Base-by-base conservation (phyloP, 1,284 basidiomycete species). In the Puccinia polysora region DNA sequence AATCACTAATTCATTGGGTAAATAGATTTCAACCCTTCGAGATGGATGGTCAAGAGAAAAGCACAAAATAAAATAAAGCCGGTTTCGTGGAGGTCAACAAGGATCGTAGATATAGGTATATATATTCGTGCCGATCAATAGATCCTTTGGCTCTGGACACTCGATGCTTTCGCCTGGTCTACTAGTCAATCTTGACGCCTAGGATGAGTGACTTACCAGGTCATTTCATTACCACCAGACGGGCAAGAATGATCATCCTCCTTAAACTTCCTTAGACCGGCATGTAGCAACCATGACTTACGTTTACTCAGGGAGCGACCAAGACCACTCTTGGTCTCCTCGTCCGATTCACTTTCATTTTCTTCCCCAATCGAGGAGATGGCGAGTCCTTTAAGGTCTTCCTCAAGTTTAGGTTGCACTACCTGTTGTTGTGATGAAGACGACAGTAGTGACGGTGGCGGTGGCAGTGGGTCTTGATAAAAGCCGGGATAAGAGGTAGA, bases 1-100 rank as follows among this genome's bases (percentile, higher is more conserved):
- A 10, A 67, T 56, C 34, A 67, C 52, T 3, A 67, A n/a, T 40
- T 67, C 65, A 43, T 67, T 67, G 2, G 65, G 65, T 38, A 67
- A 40, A 45, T 50, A 56, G 10, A 67, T n/a, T 56, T 67, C 65
- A 15, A 28, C 50, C 65, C 65, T 67, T 43, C 5, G 15, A 14
- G n/a, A 28, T 15, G 10, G 7, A 15, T 15, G 18, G 23, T n/a
- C 23, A 56, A 56, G 30, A 7, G 30, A 14, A 10, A 10, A 25
- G 15, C 53, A 25, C 3, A 12, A 56, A 6, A 56, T 14, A 56
- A 28, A 56, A 8, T 23, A 56, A 30, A 7, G 53, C 7, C 18
- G 18, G 47, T 15, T n/a, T 15, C 25, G 4, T 49, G 47, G 15
- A 6, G 25, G 47, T 49, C 47, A 49, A 43, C 40, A 43, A 43